Base-by-base conservation (phyloP, 1,284 basidiomycete species). In the Entoloma clypeatum region DNA sequence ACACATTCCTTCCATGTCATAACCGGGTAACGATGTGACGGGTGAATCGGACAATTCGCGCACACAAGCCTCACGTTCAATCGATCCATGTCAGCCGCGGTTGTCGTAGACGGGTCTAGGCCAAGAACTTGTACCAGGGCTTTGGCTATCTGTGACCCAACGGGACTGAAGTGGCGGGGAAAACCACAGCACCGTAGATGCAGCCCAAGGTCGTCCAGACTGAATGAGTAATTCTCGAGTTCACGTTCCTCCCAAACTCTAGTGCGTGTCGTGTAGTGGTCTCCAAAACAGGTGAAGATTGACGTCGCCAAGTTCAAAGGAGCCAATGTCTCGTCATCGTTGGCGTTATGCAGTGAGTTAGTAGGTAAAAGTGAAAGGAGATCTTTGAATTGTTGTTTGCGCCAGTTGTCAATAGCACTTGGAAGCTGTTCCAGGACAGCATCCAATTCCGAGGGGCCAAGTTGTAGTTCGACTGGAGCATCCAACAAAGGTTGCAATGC, bases 351-450 rank as follows among this genome's bases (percentile, higher is more conserved):
- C n/a, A 24, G 3, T 24, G 36, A n/a, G n/a, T n/a, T n/a, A n/a
- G n/a, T n/a, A n/a, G 46, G 45, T 11, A 51, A 23, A n/a, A 47
- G 34, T 9, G 41, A 44, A 10, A 39, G 27, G 10, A 52, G 16
- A 14, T 46, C 31, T 6, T 22, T 23, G 19, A 42, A 33, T 36
- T 43, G 45, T 9, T 33, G 13, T 9, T 22, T 10, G 6, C 34
- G 40, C 45, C 50, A 48, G 7, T 48, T 23, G 2, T 14, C 31
- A 7, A 52, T 28, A 7, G 36, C 38, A 11, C 35, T 23, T 14
- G 41, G 40, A n/a, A 44, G 23, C 17, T 39, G 28, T 30, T 7
- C 16, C 10, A 39, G 5, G 1, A 31, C 42, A 9, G 14, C 34
- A 14, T 14, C 17, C 25, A 7, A 44, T 7, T 10, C 25, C 3